Base-by-base conservation (phyloP, 768 basidiomycete genomes). In the Russula ochroleuca region DNA sequence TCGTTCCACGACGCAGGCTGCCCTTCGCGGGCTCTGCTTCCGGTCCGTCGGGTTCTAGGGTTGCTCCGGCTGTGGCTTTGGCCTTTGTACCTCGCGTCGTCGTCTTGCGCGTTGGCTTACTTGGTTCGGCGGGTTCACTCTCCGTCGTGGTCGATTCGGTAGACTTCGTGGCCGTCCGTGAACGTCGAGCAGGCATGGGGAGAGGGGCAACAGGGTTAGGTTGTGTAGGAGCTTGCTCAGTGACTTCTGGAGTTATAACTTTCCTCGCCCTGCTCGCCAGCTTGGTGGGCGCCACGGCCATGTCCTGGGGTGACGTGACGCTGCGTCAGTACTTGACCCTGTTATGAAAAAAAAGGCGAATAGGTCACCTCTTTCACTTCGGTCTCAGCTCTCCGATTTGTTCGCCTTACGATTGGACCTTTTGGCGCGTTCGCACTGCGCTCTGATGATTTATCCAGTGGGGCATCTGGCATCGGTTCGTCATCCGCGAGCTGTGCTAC, bases 131-230 rank as follows among this genome's bases (percentile, higher is more conserved):
- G 1, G 64, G 60, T 35, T 63, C 67, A 17, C 65, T 31, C 59
- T 68, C 58, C 54, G 57, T 55, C 13, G 53, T 35, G 8, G 35
- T 57, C n/a, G 67, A 63, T 28, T 53, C 64, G 1, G 65, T 60
- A 4, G 67, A 68, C 47, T 63, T 67, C 17, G 70, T 67, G 9
- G 71, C 59, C 19, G 68, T 63, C 43, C 74, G 69, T 4, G 72
- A 71, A 38, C 71, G 72, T 7, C 71, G 71, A 17, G 55, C 64
- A 19, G 67, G n/a, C 50, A 67, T 43, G 13, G 62, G 23, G 15
- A 40, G 51, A 14, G 56, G 35, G 14, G 33, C 47, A 9, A 21
- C 54, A 17, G 57, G 53, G 40, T 47, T 59, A 11, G 47, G 41
- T 19, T 59, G 51, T 8, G 65, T 58, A 23, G 63, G 21, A 43